Evolutionary conservation across 495 filamentous ascomycete species (phyloP), one percentile per base, ranked within the genome.

Genomic region (Parathielavia hyrcaniae): DNA sequence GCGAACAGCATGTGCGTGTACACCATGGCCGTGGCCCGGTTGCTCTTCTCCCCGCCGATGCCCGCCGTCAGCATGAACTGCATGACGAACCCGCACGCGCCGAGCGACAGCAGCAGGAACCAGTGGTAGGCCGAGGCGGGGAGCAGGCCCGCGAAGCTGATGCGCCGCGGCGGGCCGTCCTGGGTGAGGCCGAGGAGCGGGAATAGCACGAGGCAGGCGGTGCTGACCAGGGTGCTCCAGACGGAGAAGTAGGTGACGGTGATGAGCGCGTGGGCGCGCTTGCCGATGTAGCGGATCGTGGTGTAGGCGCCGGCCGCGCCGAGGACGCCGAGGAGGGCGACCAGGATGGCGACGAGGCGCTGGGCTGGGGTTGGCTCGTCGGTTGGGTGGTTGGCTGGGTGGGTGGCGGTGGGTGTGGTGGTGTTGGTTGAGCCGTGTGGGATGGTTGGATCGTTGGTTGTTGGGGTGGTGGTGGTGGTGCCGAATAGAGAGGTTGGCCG

Each of bases 1-100:
- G 92, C 91, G 68, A 96, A 96, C 38, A 97, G 68, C 88, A 97
- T 92, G 69, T 95, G 87, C 45, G 84, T 89, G 67, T 96, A 97
- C 5, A 89, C 76, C 89, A 96, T 95, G 20, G 86, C 89, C 6
- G 87, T 95, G 3, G 91, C 91, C 22, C 88, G 79, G 20, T 84
- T 83, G 8, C 83, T 82, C 54, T 72, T 74, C 56, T 79, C 88
- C 19, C 83, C 81, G 46, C 85, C 79, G 61, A 97, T 69, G 0
- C 91, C 91, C 1, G 83, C 79, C 5, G 92, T 96, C n/a, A 96
- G 72, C 22, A 96, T 75, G 61, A 91, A 89, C 77, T 97, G 92
- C 81, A 93, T 84, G 9, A 87, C 68, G 61, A 97, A 91, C 8
- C 92, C 92, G 53, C 83, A 89, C 0, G 83, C 68, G 0, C 87